These are phyloP conservation scores for Claviceps capensis DNA, from an alignment of 2,329 filamentous ascomycete species.

Conservation along the genomic window DNA sequence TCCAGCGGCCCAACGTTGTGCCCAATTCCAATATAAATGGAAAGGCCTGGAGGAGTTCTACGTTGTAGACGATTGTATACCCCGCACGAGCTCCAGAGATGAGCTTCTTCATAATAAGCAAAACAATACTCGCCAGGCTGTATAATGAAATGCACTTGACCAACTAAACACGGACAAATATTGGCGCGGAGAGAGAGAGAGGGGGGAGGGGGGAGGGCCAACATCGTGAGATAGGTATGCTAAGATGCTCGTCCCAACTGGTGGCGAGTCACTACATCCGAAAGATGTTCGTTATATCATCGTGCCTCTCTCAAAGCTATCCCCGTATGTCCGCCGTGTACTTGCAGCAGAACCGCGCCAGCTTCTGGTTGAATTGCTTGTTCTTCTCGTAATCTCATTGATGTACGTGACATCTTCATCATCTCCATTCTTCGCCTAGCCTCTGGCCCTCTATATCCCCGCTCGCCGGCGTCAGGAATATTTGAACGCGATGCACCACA, in stretches of 20 bases:
- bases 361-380: constrained; percentile 98
- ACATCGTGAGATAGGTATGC: neutral
- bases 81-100: neutral
- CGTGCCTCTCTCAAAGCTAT: constrained; percentile 93
- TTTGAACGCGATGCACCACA: too few species aligned
- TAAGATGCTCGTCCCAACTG: neutral
- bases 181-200: neutral
- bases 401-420: constrained; percentile 94
- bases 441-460: constrained; percentile 69
- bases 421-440: constrained; percentile 66
- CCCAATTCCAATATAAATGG: too few species aligned
- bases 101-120: neutral
- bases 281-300: constrained; percentile 52
- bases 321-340: constrained; percentile 94
- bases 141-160: constrained; percentile 11
- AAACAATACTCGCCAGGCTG: constrained; percentile 16
- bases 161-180: neutral
- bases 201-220: neutral
- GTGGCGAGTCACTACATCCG: too few species aligned
- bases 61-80: constrained; percentile 44
- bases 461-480: constrained; percentile 44
- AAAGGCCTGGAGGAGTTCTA: constrained; percentile 76
- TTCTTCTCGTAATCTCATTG: constrained; percentile 75
- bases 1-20: too few species aligned
- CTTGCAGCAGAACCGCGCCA: constrained; percentile 93